phyloP scores from a whole-genome alignment of 2,329 filamentous ascomycete genomes.

The Colletotrichum noveboracense region DNA sequence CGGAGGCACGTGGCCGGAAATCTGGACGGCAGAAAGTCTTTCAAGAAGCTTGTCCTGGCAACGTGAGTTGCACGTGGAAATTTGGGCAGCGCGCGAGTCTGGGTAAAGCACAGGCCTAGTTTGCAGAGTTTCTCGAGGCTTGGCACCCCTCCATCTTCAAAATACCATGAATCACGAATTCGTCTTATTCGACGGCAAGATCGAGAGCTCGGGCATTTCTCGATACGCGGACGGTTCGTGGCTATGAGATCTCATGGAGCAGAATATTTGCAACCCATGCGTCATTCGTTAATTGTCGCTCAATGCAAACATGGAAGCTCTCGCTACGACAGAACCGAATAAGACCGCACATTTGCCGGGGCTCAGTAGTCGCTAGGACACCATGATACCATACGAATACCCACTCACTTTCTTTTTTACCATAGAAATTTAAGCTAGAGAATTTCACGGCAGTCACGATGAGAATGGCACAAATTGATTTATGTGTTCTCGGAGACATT shows the following conservation, averaged over 20 bases:
- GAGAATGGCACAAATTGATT: neutral
- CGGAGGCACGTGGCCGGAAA: neutral
- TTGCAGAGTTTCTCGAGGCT: neutral
- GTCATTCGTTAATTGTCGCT: neutral
- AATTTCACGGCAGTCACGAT: neutral
- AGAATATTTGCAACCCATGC: neutral
- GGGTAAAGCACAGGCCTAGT: neutral
- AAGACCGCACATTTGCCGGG: neutral
- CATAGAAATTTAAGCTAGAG: neutral
- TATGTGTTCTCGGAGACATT: neutral
- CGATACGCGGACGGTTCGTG: neutral
- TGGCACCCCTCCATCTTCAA: neutral
- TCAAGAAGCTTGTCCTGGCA: neutral
- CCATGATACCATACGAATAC: neutral
- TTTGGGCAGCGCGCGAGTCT: neutral
- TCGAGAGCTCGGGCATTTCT: neutral
- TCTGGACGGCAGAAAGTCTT: neutral
- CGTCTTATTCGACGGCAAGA: neutral
- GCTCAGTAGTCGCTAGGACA: accelerated
- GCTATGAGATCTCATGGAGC: neutral
- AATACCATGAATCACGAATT: neutral
- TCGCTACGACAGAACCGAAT: neutral
- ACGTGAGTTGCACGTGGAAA: neutral
- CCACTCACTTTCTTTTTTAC: neutral
- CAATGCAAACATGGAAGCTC: neutral